Base-by-base conservation (phyloP, 805 yeast genomes). In the Kodamaea neixiangensis region DNA sequence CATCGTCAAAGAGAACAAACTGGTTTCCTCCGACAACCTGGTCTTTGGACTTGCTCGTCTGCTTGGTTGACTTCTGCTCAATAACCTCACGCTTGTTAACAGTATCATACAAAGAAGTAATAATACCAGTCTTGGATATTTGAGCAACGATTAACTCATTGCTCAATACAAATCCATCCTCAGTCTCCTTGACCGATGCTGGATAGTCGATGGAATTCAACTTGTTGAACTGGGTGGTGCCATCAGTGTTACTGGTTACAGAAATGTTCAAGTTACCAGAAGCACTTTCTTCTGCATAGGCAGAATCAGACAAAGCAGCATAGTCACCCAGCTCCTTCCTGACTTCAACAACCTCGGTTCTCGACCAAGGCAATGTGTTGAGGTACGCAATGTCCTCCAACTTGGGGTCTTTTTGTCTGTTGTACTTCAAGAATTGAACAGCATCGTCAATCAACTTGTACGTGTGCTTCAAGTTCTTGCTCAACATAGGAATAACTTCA, bases 401-500 rank as follows among this genome's bases (percentile, higher is more conserved):
- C 19, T 31, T 19, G 5, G 42, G 11, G 19, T 31, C 11, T 7
- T 2, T 33, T 44, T 33, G 3, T 21, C 22, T 9, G 38, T 9
- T 5, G 31, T 31, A 11, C 19, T 18, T 41, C 47, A 31, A 52
- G 40, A 46, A 13, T 2, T 65, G 57, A 44, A 82, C 62, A 1
- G 89, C 85, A 1, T 76, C 72, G 1, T 69, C 57, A 25, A 83
- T 77, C 60, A 94, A 72, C 4, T 69, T 58, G 38, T 79, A 76
- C 38, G 86, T 84, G 18, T 72, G 70, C 15, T 73, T 69, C 51
- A 86, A 71, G 19, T 85, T 86, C 13, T 76, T 69, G 5, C 72
- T 74, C 59, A 92, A 77, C 81, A 89, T 84, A 29, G 93, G 92
- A 63, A 84, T 81, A 7, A 93, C 97, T 59, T 90, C 91, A 45